A percentile compares a stretch with the other conserved stretches of the same genome.
phyloP scores from a whole-genome alignment of 768 basidiomycete species.

The Astraeus odoratus region DNA sequence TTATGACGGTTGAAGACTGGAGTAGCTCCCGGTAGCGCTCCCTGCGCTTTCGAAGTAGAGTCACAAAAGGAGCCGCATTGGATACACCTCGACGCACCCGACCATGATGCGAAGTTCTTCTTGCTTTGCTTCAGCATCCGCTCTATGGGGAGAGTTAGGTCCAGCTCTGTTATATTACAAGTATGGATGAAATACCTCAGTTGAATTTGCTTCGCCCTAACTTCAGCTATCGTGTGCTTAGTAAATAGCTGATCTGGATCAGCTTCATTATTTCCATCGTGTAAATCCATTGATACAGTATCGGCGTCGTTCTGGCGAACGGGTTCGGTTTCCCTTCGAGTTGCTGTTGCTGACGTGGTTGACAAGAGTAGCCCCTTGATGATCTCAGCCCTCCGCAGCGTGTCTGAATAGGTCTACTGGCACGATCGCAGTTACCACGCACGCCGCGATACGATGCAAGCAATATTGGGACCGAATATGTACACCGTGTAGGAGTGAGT shows the following conservation, averaged over 20 bases:
- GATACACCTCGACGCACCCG: constrained; percentile 55
- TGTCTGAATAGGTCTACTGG: constrained; percentile 14
- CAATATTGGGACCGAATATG: too few relatives aligned
- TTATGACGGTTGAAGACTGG: constrained; percentile 81
- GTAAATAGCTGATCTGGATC: constrained; percentile 73
- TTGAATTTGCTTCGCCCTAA: constrained; percentile 58
- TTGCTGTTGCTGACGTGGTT: too few relatives aligned
- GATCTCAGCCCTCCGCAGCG: constrained; percentile 7
- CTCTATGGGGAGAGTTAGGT: constrained; percentile 31
- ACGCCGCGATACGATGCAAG: neutral
- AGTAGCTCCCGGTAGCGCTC: constrained; percentile 86
- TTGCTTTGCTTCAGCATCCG: constrained; percentile 81
- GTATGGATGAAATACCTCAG: constrained; percentile 43
- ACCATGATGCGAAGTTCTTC: constrained; percentile 87
- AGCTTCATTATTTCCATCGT: constrained; percentile 21
- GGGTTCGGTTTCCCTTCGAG: constrained; percentile 6
- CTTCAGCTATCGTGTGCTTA: constrained; percentile 63
- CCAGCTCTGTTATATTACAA: too few relatives aligned
- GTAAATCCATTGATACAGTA: constrained; percentile 12
- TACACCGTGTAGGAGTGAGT: too few relatives aligned
- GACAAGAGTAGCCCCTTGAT: too few relatives aligned
- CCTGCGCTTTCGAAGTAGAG: constrained; percentile 54
- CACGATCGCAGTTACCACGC: constrained; percentile 22
- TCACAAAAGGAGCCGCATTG: constrained; percentile 17
- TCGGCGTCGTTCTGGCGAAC: constrained; percentile 2